Evolutionary conservation across 2,329 filamentous ascomycete species (phyloP).

Genomic region (Thielaviopsis populi): DNA sequence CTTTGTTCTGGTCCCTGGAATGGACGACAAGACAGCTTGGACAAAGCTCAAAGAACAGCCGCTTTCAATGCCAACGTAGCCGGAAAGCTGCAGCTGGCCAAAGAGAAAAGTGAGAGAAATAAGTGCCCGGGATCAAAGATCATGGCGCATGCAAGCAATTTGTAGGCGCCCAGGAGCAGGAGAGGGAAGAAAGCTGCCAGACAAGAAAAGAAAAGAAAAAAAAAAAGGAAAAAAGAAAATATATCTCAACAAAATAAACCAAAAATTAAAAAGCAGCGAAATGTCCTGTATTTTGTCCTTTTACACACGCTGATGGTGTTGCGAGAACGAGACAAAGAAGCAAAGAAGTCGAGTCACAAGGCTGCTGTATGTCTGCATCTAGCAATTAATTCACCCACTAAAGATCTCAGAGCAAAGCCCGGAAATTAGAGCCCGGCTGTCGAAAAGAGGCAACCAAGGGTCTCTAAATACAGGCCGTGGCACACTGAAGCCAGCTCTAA

Average conservation of each 20-base stretch:
- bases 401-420: background rate
- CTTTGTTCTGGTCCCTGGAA: background rate
- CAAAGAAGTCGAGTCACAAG: background rate
- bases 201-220: background rate
- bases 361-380: background rate
- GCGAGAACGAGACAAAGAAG: background rate
- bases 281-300: too few relatives aligned
- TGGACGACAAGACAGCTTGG: background rate
- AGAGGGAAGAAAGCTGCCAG: background rate
- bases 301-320: background rate
- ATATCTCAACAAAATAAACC: background rate
- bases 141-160: background rate
- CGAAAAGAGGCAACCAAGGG: background rate
- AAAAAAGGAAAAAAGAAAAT: background rate
- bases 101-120: background rate
- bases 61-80: constrained; percentile 1
- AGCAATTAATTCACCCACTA: background rate
- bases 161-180: background rate
- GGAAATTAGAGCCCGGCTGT: background rate
- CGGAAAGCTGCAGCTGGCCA: background rate
- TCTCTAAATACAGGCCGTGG: background rate
- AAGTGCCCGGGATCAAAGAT: background rate
- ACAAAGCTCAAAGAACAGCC: background rate
- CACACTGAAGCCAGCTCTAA: background rate
- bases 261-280: too few relatives aligned